phyloP scores from a whole-genome alignment of 1,284 basidiomycete species.

The Stygiomarasmius scandens region DNA sequence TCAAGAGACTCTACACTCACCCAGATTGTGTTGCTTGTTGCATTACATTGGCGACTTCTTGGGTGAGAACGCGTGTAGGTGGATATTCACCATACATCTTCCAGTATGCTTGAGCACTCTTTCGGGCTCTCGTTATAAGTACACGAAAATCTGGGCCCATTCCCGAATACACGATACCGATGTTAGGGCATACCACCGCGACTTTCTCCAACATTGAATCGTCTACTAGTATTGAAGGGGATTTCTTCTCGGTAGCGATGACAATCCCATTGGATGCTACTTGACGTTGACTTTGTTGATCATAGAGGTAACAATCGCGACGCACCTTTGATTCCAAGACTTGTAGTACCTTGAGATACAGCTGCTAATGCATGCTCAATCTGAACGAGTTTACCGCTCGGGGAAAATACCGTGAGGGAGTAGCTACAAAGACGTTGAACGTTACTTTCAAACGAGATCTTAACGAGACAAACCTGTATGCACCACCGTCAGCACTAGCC shows the following conservation, averaged over 20 bases:
- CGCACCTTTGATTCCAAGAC: conserved; percentile 96
- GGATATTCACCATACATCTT: conserved; percentile 99
- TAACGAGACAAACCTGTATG: conserved; percentile 64
- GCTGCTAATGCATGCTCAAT: conserved; percentile 99
- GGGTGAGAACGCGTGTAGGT: conserved; percentile 94
- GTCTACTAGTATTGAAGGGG: conserved; percentile 96
- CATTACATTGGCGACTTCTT: conserved; percentile 98
- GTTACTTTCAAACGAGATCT: conserved; percentile 14
- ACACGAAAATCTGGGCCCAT: conserved; percentile 99
- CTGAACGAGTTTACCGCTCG: conserved; percentile 97
- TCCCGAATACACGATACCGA: conserved; percentile 98
- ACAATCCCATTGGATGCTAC: conserved; percentile 98
- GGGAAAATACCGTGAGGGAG: conserved; percentile 98
- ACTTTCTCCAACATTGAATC: conserved; percentile 98
- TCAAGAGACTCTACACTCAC: conserved; percentile 49
- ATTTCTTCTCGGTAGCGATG: conserved; percentile 99
- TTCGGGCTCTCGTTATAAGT: conserved; percentile 90
- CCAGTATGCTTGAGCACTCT: conserved; percentile 99
- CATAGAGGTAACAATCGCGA: conserved; percentile 17
- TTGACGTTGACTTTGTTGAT: conserved; percentile 19
- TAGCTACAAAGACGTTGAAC: conserved; percentile 60
- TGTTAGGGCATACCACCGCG: conserved; percentile 95
- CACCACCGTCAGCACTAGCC: conserved; percentile 77
- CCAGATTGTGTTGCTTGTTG: conserved; percentile 99
- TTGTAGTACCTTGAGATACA: conserved; percentile 95